Conservation (phyloP, 768 basidiomycete genomes). For the Lentinula detonsa region DNA sequence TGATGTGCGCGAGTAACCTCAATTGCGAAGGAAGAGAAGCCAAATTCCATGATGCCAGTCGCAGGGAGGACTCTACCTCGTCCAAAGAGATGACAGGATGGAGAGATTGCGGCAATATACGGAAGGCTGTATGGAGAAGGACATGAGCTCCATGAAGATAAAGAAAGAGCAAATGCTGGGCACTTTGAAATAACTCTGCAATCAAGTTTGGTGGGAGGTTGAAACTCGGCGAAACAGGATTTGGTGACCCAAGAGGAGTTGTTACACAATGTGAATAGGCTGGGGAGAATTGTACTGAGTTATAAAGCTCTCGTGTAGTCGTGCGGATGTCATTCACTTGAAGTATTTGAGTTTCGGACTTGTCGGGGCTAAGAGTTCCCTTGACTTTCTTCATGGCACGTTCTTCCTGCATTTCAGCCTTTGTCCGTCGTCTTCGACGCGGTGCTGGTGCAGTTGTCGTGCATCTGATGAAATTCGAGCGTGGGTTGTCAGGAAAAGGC, state of each 20-base stretch:
- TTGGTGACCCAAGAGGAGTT: neutral
- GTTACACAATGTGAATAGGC: neutral
- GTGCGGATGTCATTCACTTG: no score
- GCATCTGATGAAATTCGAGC: neutral
- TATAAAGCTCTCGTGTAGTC: neutral
- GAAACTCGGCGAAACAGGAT: neutral
- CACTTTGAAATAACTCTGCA: constrained; percentile 1
- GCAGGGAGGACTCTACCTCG: neutral
- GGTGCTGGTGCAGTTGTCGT: constrained; percentile 3
- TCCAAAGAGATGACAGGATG: neutral
- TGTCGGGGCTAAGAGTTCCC: neutral
- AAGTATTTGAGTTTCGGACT: neutral
- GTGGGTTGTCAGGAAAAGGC: neutral
- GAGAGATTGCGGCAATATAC: neutral
- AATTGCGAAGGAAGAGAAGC: constrained; percentile 1
- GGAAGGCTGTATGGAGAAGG: neutral
- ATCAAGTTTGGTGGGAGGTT: neutral
- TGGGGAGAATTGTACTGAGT: no score
- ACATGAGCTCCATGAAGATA: neutral
- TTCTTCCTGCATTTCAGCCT: neutral
- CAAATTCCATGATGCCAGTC: neutral
- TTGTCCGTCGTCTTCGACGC: neutral
- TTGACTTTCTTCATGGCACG: no score
- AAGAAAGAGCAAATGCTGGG: neutral
- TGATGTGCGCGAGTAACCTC: constrained; percentile 4